Evolutionary conservation across 768 basidiomycete species (phyloP).

Genomic region (Russula dissimulans): DNA sequence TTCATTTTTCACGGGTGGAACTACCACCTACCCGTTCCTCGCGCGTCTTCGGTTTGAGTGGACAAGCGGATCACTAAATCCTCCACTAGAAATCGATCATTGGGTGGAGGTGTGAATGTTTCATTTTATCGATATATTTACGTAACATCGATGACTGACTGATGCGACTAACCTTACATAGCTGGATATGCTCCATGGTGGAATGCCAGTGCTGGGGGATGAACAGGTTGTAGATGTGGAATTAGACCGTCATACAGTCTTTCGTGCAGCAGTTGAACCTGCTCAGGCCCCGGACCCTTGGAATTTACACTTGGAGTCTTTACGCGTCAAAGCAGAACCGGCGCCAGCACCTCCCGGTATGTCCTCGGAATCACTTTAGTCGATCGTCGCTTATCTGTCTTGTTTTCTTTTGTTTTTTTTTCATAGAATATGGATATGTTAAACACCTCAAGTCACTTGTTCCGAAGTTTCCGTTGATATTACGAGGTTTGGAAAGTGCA

Average conservation of each 20-base stretch:
- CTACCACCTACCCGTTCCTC: conserved; percentile 19
- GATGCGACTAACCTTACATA: conserved; percentile 14
- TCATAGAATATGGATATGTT: conserved; percentile 30
- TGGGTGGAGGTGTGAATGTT: conserved; percentile 39
- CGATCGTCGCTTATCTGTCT: conserved; percentile 1
- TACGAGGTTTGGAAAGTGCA: conserved; percentile 28
- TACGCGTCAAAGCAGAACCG: neutral
- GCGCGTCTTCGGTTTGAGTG: conserved; percentile 34
- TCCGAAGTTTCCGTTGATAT: conserved; percentile 36
- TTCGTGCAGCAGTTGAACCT: conserved; percentile 27
- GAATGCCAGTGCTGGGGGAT: conserved; percentile 33
- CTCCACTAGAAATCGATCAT: conserved; percentile 37
- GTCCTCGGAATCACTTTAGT: neutral
- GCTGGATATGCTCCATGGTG: conserved; percentile 36
- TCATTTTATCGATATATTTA: neutral
- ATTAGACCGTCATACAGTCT: conserved; percentile 34
- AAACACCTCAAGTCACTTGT: conserved; percentile 30
- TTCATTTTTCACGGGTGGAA: conserved; percentile 27
- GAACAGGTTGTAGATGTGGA: conserved; percentile 45
- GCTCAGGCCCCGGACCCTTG: conserved; percentile 13
- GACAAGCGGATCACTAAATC: conserved; percentile 34
- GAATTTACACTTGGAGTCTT: neutral
- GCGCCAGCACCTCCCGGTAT: neutral
- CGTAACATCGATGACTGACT: neutral
- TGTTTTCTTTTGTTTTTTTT: neutral